phyloP scores from a whole-genome alignment of 164 flowering plant species.

The Nymphaea thermarum region DNA sequence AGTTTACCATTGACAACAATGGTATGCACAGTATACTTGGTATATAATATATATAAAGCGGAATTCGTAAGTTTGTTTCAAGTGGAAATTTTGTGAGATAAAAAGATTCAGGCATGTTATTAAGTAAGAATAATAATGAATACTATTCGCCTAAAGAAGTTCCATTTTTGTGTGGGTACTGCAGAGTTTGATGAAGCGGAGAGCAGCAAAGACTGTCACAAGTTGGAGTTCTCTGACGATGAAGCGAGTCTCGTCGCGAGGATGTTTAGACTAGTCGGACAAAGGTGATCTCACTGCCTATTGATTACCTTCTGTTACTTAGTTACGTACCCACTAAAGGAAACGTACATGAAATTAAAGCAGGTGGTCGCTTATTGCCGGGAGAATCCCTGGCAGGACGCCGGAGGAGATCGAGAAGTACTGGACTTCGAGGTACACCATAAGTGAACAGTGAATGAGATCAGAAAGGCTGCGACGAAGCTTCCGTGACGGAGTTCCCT shows the following conservation, averaged over 20 bases:
- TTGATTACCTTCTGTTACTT: background rate
- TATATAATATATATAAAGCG: too few species aligned
- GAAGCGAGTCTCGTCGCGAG: conserved; percentile 21
- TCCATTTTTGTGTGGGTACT: background rate
- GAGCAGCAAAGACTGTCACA: conserved; percentile 6
- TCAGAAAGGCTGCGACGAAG: background rate
- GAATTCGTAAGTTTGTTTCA: too few species aligned
- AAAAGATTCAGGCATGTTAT: too few species aligned
- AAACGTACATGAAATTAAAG: background rate
- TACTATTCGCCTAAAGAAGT: too few species aligned
- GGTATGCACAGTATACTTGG: too few species aligned
- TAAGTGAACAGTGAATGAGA: background rate
- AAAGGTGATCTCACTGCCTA: conserved; percentile 9
- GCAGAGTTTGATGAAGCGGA: conserved; percentile 7
- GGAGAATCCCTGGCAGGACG: conserved; percentile 55
- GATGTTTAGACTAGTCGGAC: conserved; percentile 23
- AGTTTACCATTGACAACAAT: too few species aligned
- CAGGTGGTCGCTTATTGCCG: conserved; percentile 55
- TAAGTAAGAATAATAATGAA: too few species aligned
- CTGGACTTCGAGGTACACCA: conserved; percentile 31
- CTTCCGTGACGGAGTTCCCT: too few species aligned
- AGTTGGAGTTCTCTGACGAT: conserved; percentile 19
- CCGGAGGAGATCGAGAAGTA: conserved; percentile 51
- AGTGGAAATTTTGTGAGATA: too few species aligned
- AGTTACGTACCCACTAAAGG: background rate